A percentile compares a stretch with the other conserved stretches of the same genome.
Evolutionary conservation across 352 stramenopile species (phyloP).

Genomic region (Elongisporangium undulatum): DNA sequence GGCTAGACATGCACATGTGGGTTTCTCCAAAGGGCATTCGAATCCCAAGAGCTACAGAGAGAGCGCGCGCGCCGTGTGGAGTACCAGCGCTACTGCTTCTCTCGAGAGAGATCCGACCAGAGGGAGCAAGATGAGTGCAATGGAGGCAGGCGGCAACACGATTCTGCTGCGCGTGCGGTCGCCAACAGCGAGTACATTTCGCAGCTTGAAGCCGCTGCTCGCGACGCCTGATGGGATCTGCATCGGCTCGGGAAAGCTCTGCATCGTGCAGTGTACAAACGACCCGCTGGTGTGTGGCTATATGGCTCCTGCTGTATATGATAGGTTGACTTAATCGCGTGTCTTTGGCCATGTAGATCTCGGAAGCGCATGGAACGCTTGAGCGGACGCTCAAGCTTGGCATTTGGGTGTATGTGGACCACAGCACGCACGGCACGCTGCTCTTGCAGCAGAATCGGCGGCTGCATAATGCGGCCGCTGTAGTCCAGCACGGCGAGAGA

Average conservation of each 20-base stretch:
- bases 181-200: not conserved
- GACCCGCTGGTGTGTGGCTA: not conserved
- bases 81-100: too few species aligned
- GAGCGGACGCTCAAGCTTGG: conserved; percentile 39
- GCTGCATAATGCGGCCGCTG: conserved; percentile 41
- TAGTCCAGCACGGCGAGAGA: conserved; percentile 54
- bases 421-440: conserved; percentile 44
- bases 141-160: not conserved
- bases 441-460: conserved; percentile 27
- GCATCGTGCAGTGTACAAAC: not conserved
- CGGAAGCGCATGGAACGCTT: conserved; percentile 34
- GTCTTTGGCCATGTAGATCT: not conserved
- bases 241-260: not conserved
- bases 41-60: not conserved
- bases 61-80: not conserved
- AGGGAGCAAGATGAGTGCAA: not conserved
- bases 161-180: not conserved
- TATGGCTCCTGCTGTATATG: not conserved
- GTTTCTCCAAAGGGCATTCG: not conserved
- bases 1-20: not conserved
- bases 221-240: not conserved
- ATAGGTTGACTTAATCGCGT: not conserved
- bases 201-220: not conserved
- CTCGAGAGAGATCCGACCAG: not conserved
- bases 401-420: conserved; percentile 78